Evolutionary conservation across 345 rosid genomes (phyloP).

Genomic region (Salix arbutifolia): DNA sequence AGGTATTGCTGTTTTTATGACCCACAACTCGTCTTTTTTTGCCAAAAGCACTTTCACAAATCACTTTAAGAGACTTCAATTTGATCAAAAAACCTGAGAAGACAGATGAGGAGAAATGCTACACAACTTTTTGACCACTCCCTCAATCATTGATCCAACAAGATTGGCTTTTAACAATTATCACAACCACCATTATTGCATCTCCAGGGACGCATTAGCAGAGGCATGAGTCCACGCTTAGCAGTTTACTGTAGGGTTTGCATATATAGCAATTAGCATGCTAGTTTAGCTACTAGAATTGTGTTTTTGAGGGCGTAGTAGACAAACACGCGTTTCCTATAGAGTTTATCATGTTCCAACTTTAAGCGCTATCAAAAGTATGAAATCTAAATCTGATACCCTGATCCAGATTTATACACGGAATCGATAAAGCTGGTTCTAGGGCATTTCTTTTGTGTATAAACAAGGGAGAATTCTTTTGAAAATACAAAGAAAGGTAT

Average conservation of each 20-base stretch:
- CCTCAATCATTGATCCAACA: constrained; percentile 3
- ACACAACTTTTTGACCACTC: not conserved
- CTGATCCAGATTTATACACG: not conserved
- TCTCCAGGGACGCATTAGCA: not conserved
- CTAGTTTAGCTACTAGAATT: not conserved
- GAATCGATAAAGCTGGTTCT: not conserved
- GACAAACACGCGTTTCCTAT: not conserved
- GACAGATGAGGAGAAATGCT: not conserved
- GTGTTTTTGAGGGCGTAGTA: not conserved
- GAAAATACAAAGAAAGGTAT: not conserved
- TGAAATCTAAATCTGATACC: not conserved
- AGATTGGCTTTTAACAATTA: not conserved
- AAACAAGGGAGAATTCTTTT: not conserved
- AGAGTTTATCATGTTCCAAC: not conserved
- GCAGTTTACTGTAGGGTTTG: not conserved
- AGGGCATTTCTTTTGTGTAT: not conserved
- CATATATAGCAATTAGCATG: not conserved
- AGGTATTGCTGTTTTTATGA: not conserved
- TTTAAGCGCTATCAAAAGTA: not conserved
- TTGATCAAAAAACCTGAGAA: not conserved
- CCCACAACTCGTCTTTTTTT: not conserved
- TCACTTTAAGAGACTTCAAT: not conserved
- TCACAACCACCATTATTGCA: not conserved
- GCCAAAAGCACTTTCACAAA: not conserved
- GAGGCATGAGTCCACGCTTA: not conserved